These are phyloP conservation scores for Podila verticillata DNA, from an alignment of 192 early-diverging fungal genomes.

Conservation along the genomic window DNA sequence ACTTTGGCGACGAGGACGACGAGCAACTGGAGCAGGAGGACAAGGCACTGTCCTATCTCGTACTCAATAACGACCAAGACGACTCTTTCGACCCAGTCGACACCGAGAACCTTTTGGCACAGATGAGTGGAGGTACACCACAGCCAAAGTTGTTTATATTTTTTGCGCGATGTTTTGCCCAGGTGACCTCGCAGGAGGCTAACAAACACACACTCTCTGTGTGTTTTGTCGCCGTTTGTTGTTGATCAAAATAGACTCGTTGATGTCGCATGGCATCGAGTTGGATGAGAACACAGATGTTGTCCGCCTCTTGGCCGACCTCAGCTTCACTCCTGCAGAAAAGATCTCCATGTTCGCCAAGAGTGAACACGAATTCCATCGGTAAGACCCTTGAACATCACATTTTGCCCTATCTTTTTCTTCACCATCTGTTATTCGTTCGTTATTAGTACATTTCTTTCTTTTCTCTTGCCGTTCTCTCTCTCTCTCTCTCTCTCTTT, in stretches of 20 bases:
- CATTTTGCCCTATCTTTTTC: neutral
- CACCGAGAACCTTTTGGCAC: constrained; percentile 37
- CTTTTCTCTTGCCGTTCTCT: neutral
- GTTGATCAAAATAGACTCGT: constrained; percentile 17
- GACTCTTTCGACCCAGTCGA: constrained; percentile 47
- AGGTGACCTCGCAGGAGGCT: too few relatives aligned
- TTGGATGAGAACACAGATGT: constrained; percentile 48
- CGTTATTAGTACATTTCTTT: constrained; percentile 9
- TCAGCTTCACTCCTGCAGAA: constrained; percentile 24
- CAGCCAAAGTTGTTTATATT: too few relatives aligned
- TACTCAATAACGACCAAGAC: constrained; percentile 36
- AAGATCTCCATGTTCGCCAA: constrained; percentile 26
- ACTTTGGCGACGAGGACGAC: constrained; percentile 49
- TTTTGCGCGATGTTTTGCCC: too few relatives aligned
- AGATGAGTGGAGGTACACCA: constrained; percentile 39
- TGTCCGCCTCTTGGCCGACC: constrained; percentile 35
- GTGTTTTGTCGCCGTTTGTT: neutral
- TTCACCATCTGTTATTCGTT: too few relatives aligned
- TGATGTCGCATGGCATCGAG: constrained; percentile 23
- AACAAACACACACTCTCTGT: too few relatives aligned
- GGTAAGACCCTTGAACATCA: constrained; percentile 16
- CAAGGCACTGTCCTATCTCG: constrained; percentile 45
- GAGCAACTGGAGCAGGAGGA: constrained; percentile 47
- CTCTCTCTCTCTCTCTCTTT: neutral
- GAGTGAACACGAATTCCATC: constrained; percentile 42